phyloP scores from a whole-genome alignment of 768 basidiomycete species.

The Clavaria fumosa region DNA sequence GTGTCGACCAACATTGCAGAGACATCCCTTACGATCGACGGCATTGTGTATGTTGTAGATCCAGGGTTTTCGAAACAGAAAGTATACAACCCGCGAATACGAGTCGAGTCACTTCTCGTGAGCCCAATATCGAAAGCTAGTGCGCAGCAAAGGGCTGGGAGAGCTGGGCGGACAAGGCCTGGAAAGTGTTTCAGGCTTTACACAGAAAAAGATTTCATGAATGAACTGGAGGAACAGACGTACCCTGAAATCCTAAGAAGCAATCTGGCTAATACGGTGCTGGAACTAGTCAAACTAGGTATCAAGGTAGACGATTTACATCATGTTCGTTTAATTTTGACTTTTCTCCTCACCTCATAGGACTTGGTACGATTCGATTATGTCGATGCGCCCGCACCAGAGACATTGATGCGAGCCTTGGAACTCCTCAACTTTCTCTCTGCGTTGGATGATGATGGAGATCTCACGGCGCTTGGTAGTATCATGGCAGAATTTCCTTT shows the following conservation, averaged over 20 bases:
- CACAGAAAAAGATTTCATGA: conserved; percentile 94
- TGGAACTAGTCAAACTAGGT: conserved; percentile 90
- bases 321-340: not conserved
- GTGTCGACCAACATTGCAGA: conserved; percentile 97
- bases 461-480: conserved; percentile 68
- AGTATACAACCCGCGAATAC: conserved; percentile 93
- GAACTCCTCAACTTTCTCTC: conserved; percentile 87
- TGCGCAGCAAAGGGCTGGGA: conserved; percentile 90
- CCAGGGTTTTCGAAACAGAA: conserved; percentile 98
- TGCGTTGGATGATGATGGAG: conserved; percentile 88
- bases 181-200: conserved; percentile 97
- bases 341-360: conserved; percentile 16
- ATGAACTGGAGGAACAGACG: conserved; percentile 92
- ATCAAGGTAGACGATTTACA: conserved; percentile 41
- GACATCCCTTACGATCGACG: conserved; percentile 94
- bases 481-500: conserved; percentile 98
- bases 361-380: conserved; percentile 83
- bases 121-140: conserved; percentile 94
- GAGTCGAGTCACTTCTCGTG: conserved; percentile 87
- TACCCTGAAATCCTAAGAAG: conserved; percentile 91
- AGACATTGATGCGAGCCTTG: conserved; percentile 92
- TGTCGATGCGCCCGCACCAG: conserved; percentile 86
- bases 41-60: conserved; percentile 98
- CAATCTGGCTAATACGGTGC: conserved; percentile 84
- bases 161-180: conserved; percentile 89